Evolutionary conservation across 768 basidiomycete genomes (phyloP).

Genomic region (Russula foetens): DNA sequence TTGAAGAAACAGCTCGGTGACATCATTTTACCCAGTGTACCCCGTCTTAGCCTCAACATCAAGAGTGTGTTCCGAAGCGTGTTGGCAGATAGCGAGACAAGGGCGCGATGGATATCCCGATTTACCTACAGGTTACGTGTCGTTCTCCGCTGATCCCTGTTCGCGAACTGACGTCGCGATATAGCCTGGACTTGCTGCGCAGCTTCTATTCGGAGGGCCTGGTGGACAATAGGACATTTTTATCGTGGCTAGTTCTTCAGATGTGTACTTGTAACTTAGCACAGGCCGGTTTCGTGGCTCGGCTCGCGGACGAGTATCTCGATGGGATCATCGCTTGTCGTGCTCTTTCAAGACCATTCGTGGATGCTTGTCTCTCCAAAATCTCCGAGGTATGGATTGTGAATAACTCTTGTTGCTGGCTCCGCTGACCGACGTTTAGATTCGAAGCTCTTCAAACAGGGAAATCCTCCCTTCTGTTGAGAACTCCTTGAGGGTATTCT

Average conservation of each 20-base stretch:
- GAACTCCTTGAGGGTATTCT: conserved; percentile 42
- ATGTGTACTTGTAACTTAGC: conserved; percentile 73
- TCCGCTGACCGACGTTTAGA: conserved; percentile 31
- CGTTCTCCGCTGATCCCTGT: not conserved
- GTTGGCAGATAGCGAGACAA: conserved; percentile 57
- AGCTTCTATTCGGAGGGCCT: conserved; percentile 76
- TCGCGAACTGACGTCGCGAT: not conserved
- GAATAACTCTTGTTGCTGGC: not conserved
- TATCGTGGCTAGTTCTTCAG: conserved; percentile 73
- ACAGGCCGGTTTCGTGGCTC: conserved; percentile 67
- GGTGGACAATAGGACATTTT: conserved; percentile 69
- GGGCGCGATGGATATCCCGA: conserved; percentile 70
- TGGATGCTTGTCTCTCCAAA: conserved; percentile 62
- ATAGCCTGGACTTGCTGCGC: conserved; percentile 60
- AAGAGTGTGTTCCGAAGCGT: conserved; percentile 82
- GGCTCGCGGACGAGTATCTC: conserved; percentile 74
- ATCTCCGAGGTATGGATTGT: conserved; percentile 46
- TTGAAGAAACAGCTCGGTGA: conserved; percentile 77
- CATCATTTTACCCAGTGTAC: conserved; percentile 72
- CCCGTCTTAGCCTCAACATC: conserved; percentile 67
- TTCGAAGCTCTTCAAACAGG: conserved; percentile 43
- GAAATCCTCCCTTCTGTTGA: conserved; percentile 50
- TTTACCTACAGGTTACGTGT: conserved; percentile 65
- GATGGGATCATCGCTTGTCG: conserved; percentile 58
- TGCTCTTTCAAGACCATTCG: conserved; percentile 60